Evolutionary conservation across 768 basidiomycete species (phyloP).

Genomic region (Lanmaoa pseudosensibilis): DNA sequence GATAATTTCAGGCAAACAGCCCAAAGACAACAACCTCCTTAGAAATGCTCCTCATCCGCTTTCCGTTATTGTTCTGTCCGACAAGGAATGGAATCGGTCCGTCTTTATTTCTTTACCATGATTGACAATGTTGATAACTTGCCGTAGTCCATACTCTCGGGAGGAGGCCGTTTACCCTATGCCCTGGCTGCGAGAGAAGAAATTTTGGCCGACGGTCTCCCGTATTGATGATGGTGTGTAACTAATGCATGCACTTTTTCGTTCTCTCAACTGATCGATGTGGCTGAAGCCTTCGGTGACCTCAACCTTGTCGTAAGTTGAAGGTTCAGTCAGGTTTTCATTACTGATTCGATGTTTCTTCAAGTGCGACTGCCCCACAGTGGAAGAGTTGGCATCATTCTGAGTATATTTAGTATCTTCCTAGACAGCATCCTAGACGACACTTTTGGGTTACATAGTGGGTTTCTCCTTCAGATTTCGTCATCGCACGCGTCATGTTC

Average conservation of each 20-base stretch:
- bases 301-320: conserved; percentile 81
- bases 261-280: conserved; percentile 2
- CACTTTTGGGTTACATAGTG: conserved; percentile 29
- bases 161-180: conserved; percentile 90
- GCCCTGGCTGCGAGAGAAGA: conserved; percentile 78
- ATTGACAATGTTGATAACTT: conserved; percentile 4
- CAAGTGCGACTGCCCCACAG: conserved; percentile 84
- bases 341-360: conserved; percentile 8
- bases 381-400: conserved; percentile 66
- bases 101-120: conserved; percentile 18
- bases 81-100: conserved; percentile 84
- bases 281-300: conserved; percentile 79
- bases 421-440: conserved; percentile 26
- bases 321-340: neutral
- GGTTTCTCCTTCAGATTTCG: conserved; percentile 52
- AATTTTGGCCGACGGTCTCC: conserved; percentile 96
- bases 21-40: conserved; percentile 87
- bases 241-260: neutral
- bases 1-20: conserved; percentile 82
- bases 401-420: conserved; percentile 16
- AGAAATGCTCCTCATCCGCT: conserved; percentile 94
- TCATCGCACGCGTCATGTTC: conserved; percentile 49
- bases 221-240: conserved; percentile 88
- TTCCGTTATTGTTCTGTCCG: conserved; percentile 66
- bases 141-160: conserved; percentile 80